Evolutionary conservation across 768 basidiomycete species (phyloP), one percentile per base, ranked within the genome.

Genomic region (Tremella fuciformis): DNA sequence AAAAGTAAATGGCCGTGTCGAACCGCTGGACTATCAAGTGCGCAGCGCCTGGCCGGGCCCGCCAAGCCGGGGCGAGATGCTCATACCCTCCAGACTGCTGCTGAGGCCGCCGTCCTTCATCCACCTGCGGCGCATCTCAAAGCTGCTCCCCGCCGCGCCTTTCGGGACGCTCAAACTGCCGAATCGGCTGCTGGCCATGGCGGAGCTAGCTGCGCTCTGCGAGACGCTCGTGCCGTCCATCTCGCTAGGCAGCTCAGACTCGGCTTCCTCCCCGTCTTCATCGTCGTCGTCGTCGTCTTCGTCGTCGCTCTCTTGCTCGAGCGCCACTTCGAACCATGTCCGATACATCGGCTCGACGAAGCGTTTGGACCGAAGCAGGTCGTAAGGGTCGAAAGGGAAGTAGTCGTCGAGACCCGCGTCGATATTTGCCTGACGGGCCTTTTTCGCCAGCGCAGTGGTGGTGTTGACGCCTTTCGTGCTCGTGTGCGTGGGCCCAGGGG

Each of bases 321-420:
- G 80, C 3, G 88, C 86, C 2, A 94, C 91, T 29, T 84, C 80
- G 16, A 85, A 80, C 94, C 94, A 99, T 60, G 93, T 89, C 46
- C 92, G 81, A 70, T 97, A 99, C 24, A 96, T 83, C 8, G 80
- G 81, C 53, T 89, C 85, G 55, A 99, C 88, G 69, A 86, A 96
- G 19, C 77, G 75, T 26, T 83, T 80, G 38, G 90, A 91, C 57
- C 84, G 82, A 0, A 90, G 88, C 3, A 99, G 84, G 59, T 86
- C 88, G 80, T 91, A 98, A 1, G 96, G 96, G 76, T 99, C 96
- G 74, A 99, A 99, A 0, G 96, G 96, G 81, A 99, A 99, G 80
- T 97, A 98, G 11, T 86, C 85, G 71, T 91, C 91, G 55, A 98
- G 81, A 59, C 93, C 91, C 8, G 83, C 80, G 51, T 83, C 83